phyloP scores from a whole-genome alignment of 208 protist genomes.

The Acanthamoeba lugdunensis region DNA sequence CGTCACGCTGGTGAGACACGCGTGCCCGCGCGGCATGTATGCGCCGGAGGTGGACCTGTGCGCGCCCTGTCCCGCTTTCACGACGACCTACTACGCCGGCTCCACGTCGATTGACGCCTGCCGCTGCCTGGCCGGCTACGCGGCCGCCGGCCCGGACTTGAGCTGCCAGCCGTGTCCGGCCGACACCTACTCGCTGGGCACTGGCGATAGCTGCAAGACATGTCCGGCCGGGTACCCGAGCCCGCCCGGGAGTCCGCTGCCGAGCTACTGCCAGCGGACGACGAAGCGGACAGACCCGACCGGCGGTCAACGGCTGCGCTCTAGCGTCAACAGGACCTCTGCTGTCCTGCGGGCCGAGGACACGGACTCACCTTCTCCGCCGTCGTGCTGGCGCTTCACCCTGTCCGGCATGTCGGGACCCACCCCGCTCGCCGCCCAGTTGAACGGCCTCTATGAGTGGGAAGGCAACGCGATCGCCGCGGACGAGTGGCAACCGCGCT shows the following conservation, averaged over 20 bases:
- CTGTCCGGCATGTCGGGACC: neutral
- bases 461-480: neutral
- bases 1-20: neutral
- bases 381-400: neutral
- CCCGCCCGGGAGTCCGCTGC: neutral
- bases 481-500: neutral
- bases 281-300: neutral
- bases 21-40: neutral
- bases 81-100: neutral
- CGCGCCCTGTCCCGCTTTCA: neutral
- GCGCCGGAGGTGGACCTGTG: neutral
- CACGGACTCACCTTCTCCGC: neutral
- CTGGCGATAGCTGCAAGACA: neutral
- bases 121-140: neutral
- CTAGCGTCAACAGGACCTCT: neutral
- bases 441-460: neutral
- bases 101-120: neutral
- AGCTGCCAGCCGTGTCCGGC: neutral
- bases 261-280: neutral
- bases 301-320: too few species aligned
- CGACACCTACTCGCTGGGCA: neutral
- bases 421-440: neutral
- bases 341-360: too few species aligned
- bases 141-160: neutral
- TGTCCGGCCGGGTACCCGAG: neutral